Percentiles rank a stretch among this genome's conserved stretches.
Conservation (phyloP, 345 rosid genomes). For the Aethionema arabicum region DNA sequence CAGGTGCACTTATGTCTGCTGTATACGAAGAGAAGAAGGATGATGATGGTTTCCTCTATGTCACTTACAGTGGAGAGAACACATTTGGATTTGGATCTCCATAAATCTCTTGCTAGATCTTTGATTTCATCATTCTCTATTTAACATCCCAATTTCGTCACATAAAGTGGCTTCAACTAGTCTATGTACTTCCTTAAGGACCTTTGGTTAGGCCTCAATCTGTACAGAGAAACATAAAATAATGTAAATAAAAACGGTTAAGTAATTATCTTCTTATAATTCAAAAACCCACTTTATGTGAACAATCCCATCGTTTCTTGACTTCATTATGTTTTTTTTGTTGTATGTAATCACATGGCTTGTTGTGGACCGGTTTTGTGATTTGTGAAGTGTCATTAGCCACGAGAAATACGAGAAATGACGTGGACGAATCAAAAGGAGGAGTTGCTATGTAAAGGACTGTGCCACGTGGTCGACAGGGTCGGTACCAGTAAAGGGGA, state of each 20-base stretch:
- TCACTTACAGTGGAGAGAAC: slow-evolving; percentile 86
- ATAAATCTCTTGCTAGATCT: slow-evolving; percentile 25
- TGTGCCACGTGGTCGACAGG: slow-evolving; percentile 27
- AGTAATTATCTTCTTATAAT: neutral
- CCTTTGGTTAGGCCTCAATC: slow-evolving; percentile 16
- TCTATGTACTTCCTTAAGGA: slow-evolving; percentile 23
- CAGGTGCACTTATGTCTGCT: slow-evolving; percentile 77
- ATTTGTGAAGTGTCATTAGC: slow-evolving; percentile 9
- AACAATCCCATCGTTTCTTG: neutral
- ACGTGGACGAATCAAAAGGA: neutral
- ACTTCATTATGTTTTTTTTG: slow-evolving; percentile 4
- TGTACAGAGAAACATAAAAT: slow-evolving; percentile 33
- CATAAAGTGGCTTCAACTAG: slow-evolving; percentile 28
- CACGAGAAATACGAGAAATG: neutral
- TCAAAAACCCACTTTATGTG: slow-evolving; percentile 10
- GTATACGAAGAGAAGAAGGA: slow-evolving; percentile 85
- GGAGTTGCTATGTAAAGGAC: neutral
- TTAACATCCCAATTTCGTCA: neutral
- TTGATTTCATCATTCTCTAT: neutral
- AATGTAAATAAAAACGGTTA: slow-evolving; percentile 23
- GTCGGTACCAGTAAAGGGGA: slow-evolving; percentile 13
- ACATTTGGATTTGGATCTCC: slow-evolving; percentile 56
- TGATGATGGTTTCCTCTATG: slow-evolving; percentile 84
- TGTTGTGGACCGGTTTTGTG: neutral
- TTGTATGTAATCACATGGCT: slow-evolving; percentile 19